Evolutionary conservation across 768 basidiomycete genomes (phyloP).

Genomic region (Leucogyrophana mollusca): DNA sequence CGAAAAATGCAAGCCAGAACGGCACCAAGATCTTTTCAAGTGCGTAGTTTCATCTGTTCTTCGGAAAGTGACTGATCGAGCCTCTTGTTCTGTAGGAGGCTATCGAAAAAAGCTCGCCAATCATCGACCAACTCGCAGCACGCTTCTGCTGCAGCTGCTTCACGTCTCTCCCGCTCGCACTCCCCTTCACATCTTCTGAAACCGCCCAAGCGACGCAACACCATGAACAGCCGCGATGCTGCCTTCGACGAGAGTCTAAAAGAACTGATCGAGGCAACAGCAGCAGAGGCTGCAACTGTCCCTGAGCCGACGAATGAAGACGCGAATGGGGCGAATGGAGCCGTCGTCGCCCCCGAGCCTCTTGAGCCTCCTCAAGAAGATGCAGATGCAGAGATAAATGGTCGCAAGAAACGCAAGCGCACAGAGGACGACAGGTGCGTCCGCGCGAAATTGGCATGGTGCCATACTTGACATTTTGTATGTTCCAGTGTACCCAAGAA

Average conservation of each 20-base stretch:
- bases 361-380: constrained; percentile 46
- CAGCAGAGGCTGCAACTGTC: constrained; percentile 62
- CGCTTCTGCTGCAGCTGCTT: constrained; percentile 40
- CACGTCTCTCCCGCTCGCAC: constrained; percentile 73
- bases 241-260: constrained; percentile 87
- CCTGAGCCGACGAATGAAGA: constrained; percentile 37
- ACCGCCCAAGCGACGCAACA: constrained; percentile 86
- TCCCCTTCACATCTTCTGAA: constrained; percentile 63
- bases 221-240: constrained; percentile 97
- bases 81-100: constrained; percentile 44
- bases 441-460: neutral
- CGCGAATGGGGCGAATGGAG: constrained; percentile 36
- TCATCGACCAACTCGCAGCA: constrained; percentile 64
- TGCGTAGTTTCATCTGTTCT: constrained; percentile 36
- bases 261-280: constrained; percentile 72
- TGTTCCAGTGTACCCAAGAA: constrained; percentile 53
- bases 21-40: constrained; percentile 82
- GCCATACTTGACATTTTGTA: too few species aligned
- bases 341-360: too few species aligned
- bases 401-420: constrained; percentile 74
- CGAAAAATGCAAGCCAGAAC: constrained; percentile 86
- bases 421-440: constrained; percentile 71
- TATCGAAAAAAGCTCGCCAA: constrained; percentile 61
- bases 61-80: constrained; percentile 12
- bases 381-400: constrained; percentile 35